Evolutionary conservation across 345 rosid genomes (phyloP).

Genomic region (Populus tremula): DNA sequence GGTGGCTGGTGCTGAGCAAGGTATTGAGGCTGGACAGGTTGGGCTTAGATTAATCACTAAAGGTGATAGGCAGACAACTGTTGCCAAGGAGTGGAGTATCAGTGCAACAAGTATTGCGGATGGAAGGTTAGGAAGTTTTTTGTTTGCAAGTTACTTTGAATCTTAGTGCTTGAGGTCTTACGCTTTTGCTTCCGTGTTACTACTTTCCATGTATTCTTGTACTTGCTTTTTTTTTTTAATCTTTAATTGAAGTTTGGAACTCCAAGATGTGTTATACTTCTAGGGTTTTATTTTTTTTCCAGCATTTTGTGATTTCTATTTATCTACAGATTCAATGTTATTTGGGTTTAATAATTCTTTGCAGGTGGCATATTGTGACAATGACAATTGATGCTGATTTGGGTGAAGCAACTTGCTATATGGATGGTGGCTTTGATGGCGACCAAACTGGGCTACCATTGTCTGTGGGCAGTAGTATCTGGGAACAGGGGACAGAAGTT

Average conservation of each 20-base stretch:
- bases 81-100: conserved; percentile 93
- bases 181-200: background rate
- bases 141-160: conserved; percentile 3
- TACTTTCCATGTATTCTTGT: background rate
- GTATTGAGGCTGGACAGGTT: conserved; percentile 99
- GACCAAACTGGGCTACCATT: conserved; percentile 72
- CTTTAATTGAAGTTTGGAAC: background rate
- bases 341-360: conserved; percentile 1
- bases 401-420: conserved; percentile 94
- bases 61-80: conserved; percentile 88
- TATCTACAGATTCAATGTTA: background rate
- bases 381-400: conserved; percentile 89
- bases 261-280: background rate
- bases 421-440: conserved; percentile 98
- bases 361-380: conserved; percentile 98
- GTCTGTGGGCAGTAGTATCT: conserved; percentile 58
- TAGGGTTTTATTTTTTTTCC: background rate
- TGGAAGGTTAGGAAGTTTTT: conserved; percentile 71
- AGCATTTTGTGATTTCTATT: background rate
- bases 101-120: conserved; percentile 98
- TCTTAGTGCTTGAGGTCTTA: conserved; percentile 5
- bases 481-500: conserved; percentile 88
- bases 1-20: conserved; percentile 99
- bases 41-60: conserved; percentile 90
- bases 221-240: background rate